Evolutionary conservation across 2,329 filamentous ascomycete species (phyloP), one percentile per base, ranked within the genome.

Genomic region (Ilyonectria mors-panacis): DNA sequence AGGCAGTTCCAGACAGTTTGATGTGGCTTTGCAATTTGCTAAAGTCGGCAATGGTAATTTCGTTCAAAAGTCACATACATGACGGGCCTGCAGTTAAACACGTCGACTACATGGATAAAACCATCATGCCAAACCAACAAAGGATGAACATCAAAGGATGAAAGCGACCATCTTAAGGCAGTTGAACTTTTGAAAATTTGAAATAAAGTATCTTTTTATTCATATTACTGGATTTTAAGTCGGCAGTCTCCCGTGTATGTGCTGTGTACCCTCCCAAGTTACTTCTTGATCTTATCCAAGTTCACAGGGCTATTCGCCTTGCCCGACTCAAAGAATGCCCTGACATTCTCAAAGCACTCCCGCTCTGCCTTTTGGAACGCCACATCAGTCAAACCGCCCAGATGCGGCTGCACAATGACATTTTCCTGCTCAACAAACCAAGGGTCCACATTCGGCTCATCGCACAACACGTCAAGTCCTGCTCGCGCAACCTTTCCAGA

Each of bases 391-490:
- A 83, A 69, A 0, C 81, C 82, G 0, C 82, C 83, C 54, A 84
- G 70, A 72, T 85, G 83, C 1, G 83, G 83, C 69, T 84, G 81
- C 6, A 83, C 54, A 23, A 82, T 75, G 1, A 82, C 69, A n/a
- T 68, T 70, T 8, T 71, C 69, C 13, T 70, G 65, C 50, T 70
- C 59, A 9, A 71, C 42, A 12, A 71, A 71, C 67, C 68, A 71
- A 5, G 68, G 57, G 33, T 71, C 63, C 12, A 70, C 65, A 9
- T 74, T 76, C 0, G 84, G 84, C 73, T 86, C 85, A 44, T 83
- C 77, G 44, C 65, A 71, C 30, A 84, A 80, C 0, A 85, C 84
- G 68, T 86, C 84, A 30, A 87, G 68, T 0, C 85, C 85, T 1
- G 82, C 85, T 2, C 81, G 76, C 2, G 76, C 77, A 6, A 87